phyloP scores from a whole-genome alignment of 108 stramenopile genomes.

The Stephanodiscus minutulus region DNA sequence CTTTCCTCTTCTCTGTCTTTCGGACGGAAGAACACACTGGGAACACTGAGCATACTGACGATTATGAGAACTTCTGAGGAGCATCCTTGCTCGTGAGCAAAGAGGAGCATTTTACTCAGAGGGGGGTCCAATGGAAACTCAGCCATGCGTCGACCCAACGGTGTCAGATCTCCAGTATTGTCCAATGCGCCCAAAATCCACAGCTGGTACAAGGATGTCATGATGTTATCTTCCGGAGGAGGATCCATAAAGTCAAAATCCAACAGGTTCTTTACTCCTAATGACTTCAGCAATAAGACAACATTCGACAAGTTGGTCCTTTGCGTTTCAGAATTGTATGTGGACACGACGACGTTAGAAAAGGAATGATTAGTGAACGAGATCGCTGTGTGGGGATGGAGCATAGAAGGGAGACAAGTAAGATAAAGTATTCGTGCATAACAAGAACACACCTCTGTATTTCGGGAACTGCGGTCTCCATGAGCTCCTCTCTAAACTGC shows the following conservation, averaged over 20 bases:
- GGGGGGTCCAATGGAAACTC: conserved; percentile 98
- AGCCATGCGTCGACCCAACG: conserved; percentile 91
- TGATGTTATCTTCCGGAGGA: conserved; percentile 97
- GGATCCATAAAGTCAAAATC: conserved; percentile 99
- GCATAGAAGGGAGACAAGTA: no score
- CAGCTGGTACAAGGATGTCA: conserved; percentile 96
- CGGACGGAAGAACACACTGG: conserved; percentile 95
- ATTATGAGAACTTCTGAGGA: conserved; percentile 94
- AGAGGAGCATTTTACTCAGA: conserved; percentile 96
- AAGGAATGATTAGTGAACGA: background rate
- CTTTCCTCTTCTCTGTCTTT: conserved; percentile 97
- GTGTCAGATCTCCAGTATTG: conserved; percentile 92
- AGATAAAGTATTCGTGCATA: no score
- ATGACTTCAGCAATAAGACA: conserved; percentile 96
- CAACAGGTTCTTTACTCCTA: conserved; percentile 92
- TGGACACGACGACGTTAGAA: background rate
- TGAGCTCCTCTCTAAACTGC: conserved; percentile 94
- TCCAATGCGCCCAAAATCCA: conserved; percentile 97
- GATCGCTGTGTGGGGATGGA: no score
- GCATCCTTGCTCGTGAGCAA: conserved; percentile 90
- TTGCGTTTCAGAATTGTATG: background rate
- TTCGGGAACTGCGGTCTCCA: conserved; percentile 95
- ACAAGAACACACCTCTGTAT: conserved; percentile 67
- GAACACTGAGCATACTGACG: conserved; percentile 97
- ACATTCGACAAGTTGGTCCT: conserved; percentile 98